Evolutionary conservation across 305 asterid species (phyloP).

Genomic region (Fraxinus sp.): DNA sequence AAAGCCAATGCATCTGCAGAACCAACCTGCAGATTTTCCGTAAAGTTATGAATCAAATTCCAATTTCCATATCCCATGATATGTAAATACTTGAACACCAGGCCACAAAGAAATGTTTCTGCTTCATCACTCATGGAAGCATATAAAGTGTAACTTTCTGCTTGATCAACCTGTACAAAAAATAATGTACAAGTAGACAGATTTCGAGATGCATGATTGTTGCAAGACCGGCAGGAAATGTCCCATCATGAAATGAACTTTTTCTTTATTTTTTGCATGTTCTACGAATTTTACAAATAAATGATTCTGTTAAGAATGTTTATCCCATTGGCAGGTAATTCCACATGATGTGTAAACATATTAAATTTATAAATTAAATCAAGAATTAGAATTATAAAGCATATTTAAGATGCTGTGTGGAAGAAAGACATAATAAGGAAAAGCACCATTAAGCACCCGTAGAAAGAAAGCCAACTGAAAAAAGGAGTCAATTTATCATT

Average conservation of each 20-base stretch:
- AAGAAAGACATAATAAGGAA: neutral
- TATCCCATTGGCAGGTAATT: conserved; percentile 15
- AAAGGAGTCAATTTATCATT: conserved; percentile 6
- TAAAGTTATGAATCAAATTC: conserved; percentile 15
- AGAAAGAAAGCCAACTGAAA: conserved; percentile 12
- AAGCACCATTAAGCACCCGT: conserved; percentile 1
- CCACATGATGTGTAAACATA: neutral
- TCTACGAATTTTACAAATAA: neutral
- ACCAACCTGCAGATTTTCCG: conserved; percentile 71
- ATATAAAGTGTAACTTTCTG: neutral
- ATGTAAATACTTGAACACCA: neutral
- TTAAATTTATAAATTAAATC: neutral
- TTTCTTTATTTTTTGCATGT: conserved; percentile 13
- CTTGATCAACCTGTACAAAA: conserved; percentile 13
- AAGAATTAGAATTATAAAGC: conserved; percentile 3
- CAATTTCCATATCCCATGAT: neutral
- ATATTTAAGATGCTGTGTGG: neutral
- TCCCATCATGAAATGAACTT: neutral
- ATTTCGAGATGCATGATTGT: neutral
- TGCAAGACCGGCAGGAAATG: neutral
- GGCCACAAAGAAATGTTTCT: neutral
- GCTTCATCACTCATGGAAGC: conserved; percentile 8
- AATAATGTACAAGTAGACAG: neutral
- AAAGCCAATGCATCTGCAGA: conserved; percentile 91
- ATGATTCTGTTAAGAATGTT: neutral